Evolutionary conservation across 805 yeast species (phyloP).

Genomic region (Metschnikowia rubicola): DNA sequence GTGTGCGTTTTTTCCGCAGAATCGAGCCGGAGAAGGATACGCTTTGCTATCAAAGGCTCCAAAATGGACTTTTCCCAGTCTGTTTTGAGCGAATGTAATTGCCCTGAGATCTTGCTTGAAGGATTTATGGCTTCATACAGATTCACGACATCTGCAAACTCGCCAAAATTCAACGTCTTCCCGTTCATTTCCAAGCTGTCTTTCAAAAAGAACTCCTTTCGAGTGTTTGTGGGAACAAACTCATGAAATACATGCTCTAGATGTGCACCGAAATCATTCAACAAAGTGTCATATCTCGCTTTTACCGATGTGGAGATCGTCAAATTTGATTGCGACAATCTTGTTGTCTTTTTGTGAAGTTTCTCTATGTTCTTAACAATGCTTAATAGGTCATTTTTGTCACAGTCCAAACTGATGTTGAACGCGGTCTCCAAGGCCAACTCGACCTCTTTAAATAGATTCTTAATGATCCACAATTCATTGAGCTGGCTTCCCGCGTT

Average conservation of each 20-base stretch:
- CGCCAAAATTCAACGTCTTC: background rate
- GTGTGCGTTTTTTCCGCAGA: background rate
- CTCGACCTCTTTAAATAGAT: constrained; percentile 23
- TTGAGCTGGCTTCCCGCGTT: constrained; percentile 18
- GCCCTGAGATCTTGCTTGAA: constrained; percentile 5
- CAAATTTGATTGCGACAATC: constrained; percentile 13
- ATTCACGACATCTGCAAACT: constrained; percentile 3
- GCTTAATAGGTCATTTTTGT: constrained; percentile 20
- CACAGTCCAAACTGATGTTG: constrained; percentile 6
- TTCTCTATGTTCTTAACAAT: constrained; percentile 19
- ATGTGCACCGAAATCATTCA: background rate
- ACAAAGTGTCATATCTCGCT: constrained; percentile 1
- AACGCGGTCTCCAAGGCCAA: constrained; percentile 13
- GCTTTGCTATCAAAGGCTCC: constrained; percentile 11
- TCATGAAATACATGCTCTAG: constrained; percentile 5
- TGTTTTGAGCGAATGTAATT: constrained; percentile 3
- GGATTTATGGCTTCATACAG: constrained; percentile 11
- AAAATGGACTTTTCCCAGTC: constrained; percentile 15
- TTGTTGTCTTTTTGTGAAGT: constrained; percentile 14
- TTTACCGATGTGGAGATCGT: constrained; percentile 7
- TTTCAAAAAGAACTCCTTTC: background rate
- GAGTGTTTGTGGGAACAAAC: constrained; percentile 6
- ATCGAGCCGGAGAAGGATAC: constrained; percentile 2
- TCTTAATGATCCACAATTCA: constrained; percentile 27
- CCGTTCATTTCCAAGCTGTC: background rate